Evolutionary conservation across 2,329 filamentous ascomycete species (phyloP).

Genomic region (Diaporthe sp.): DNA sequence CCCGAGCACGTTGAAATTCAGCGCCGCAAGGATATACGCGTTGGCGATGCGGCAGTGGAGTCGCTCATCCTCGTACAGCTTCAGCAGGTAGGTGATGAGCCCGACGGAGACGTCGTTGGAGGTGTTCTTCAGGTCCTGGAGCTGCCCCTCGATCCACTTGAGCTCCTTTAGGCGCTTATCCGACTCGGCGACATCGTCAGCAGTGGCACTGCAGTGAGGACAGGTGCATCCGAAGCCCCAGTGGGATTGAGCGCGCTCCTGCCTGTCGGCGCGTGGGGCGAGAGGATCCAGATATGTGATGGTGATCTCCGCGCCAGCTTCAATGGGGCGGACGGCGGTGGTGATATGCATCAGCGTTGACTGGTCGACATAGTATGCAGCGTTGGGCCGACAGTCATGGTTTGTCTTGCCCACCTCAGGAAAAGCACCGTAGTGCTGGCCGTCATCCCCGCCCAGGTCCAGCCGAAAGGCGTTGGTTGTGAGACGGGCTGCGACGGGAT

Average conservation of each 20-base stretch:
- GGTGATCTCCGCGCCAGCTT: slow-evolving; percentile 54
- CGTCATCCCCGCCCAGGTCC: slow-evolving; percentile 47
- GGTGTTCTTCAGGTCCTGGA: slow-evolving; percentile 44
- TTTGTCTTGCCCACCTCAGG: slow-evolving; percentile 54
- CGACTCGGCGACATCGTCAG: slow-evolving; percentile 46
- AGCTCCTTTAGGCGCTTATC: slow-evolving; percentile 52
- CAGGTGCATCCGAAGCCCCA: slow-evolving; percentile 57
- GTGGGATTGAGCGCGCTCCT: slow-evolving; percentile 46
- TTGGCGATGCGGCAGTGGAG: slow-evolving; percentile 52
- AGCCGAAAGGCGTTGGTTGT: slow-evolving; percentile 55
- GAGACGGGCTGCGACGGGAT: slow-evolving; percentile 48
- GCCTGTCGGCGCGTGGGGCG: slow-evolving; percentile 47
- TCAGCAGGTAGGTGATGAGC: slow-evolving; percentile 48
- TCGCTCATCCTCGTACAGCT: slow-evolving; percentile 52
- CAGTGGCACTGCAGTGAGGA: slow-evolving; percentile 47
- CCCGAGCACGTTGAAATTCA: slow-evolving; percentile 56
- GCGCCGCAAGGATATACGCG: slow-evolving; percentile 55
- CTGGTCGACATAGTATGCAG: slow-evolving; percentile 53
- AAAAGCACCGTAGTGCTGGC: slow-evolving; percentile 52
- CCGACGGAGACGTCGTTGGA: slow-evolving; percentile 47
- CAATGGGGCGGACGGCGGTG: slow-evolving; percentile 54
- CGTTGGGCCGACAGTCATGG: slow-evolving; percentile 57
- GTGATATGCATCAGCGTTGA: slow-evolving; percentile 53
- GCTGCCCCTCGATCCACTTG: slow-evolving; percentile 46
- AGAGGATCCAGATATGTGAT: slow-evolving; percentile 54